A percentile compares a stretch with the other conserved stretches of the same genome.
Conservation (phyloP, 768 basidiomycete genomes). For the Amanita jacksonii region DNA sequence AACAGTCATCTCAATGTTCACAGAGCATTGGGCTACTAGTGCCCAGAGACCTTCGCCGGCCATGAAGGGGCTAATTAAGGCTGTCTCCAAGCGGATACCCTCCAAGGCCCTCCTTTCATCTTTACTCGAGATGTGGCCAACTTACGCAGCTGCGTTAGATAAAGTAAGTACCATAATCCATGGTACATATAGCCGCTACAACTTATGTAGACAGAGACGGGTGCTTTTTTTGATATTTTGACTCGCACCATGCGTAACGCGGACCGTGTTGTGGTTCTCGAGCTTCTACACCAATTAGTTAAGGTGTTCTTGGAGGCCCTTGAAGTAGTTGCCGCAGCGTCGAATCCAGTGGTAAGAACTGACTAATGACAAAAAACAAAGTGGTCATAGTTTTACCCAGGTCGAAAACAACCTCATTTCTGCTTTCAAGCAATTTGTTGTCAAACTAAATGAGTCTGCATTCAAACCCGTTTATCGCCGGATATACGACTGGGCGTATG, state of each 20-base stretch:
- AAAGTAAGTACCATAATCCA: constrained; percentile 21
- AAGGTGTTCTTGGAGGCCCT: constrained; percentile 75
- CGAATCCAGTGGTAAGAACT: constrained; percentile 19
- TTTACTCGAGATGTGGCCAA: constrained; percentile 48
- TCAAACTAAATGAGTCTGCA: constrained; percentile 85
- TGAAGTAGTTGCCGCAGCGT: constrained; percentile 34
- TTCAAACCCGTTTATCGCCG: constrained; percentile 91
- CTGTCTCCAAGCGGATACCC: constrained; percentile 61
- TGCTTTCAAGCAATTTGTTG: constrained; percentile 82
- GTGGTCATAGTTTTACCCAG: constrained; percentile 22
- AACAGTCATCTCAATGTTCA: constrained; percentile 45
- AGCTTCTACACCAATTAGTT: constrained; percentile 59
- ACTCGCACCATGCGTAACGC: constrained; percentile 56
- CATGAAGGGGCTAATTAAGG: constrained; percentile 44
- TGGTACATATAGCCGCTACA: not conserved
- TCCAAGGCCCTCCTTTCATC: constrained; percentile 59
- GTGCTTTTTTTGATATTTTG: constrained; percentile 61
- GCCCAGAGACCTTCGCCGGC: constrained; percentile 22
- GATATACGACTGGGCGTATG: constrained; percentile 92
- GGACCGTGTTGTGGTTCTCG: constrained; percentile 51
- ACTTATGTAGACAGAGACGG: constrained; percentile 21
- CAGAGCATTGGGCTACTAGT: constrained; percentile 31
- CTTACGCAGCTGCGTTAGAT: constrained; percentile 21
- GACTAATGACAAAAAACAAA: not conserved
- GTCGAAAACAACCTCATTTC: constrained; percentile 44